Evolutionary conservation across 169 alveolate genomes (phyloP), one percentile per base, ranked within the genome.

Genomic region (Sarcocystis neurona): DNA sequence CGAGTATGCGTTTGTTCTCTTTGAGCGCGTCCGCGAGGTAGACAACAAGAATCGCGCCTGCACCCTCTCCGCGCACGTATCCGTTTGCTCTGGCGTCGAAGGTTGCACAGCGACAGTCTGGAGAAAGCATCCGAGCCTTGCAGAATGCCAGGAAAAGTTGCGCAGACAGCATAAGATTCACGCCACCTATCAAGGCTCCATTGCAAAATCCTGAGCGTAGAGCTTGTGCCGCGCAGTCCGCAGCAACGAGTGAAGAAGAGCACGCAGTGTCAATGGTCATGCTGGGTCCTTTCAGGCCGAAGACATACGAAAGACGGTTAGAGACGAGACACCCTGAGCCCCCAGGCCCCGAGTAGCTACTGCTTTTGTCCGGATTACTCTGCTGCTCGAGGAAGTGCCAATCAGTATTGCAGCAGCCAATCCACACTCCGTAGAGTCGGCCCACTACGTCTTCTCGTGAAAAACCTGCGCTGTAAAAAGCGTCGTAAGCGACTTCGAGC

Each of bases 261-360:
- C 96, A 94, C 4, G 96, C 96, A 15, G 96, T 93, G 85, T 94
- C 96, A 63, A 94, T 93, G 0, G 95, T 94, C 89, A 92, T 90
- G 56, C 94, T 91, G 50, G 96, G 94, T 8, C 96, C 96, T 44
- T 91, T 92, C 66, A 93, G 79, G 12, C 96, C 96, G 50, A 94
- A 50, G 12, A 90, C 89, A 89, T 93, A 94, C 18, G 96, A 94
- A 37, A 94, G 91, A 12, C 96, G 93, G 79, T 94, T 94, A 70
- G 96, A 91, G 1, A 94, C 89, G 70, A 94, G 85, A 2, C 94
- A 86, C n/a, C 95, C 93, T 34, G 88, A 30, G 15, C 88, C 50
- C 15, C 92, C 84, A 15, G 88, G 58, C 4, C 92, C 87, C 27
- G 86, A 50, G 41, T 77, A 48, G 74, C 82, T 92, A 50, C 94